phyloP scores from a whole-genome alignment of 176 grass and related monocot species.

The Echinochloa phyllopogon region DNA sequence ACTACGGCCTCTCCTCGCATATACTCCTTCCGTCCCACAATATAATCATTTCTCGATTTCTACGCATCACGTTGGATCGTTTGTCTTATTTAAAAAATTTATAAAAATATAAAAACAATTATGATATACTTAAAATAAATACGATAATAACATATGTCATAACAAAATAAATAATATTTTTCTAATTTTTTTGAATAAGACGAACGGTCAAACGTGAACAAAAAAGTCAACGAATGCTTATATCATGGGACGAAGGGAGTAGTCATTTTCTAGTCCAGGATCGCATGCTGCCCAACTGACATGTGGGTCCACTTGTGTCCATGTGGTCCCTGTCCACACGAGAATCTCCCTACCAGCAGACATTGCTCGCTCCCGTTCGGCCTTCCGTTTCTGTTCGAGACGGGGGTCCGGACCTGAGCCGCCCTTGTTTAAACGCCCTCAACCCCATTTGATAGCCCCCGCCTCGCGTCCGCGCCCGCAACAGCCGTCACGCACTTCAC shows the following conservation, averaged over 20 bases:
- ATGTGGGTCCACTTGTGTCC: not conserved
- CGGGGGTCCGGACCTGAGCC: conserved; percentile 53
- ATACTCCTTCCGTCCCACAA: no score
- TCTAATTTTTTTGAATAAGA: no score
- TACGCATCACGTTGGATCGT: no score
- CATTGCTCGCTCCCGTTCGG: conserved; percentile 43
- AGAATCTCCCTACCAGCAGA: conserved; percentile 29
- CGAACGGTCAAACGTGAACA: no score
- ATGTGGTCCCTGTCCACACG: conserved; percentile 27
- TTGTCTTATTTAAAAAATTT: no score
- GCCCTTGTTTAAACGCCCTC: conserved; percentile 20
- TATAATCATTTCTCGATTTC: no score
- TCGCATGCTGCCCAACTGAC: not conserved
- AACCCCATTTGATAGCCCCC: conserved; percentile 46
- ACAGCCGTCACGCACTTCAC: conserved; percentile 31
- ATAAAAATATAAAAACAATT: no score
- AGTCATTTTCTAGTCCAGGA: not conserved
- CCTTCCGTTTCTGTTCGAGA: not conserved
- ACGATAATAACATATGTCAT: no score
- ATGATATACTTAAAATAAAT: no score
- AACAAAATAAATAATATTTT: no score
- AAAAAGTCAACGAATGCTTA: no score
- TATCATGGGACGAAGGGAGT: no score
- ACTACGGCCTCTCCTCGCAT: not conserved
- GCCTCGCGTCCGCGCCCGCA: conserved; percentile 52